A percentile compares a stretch with the other conserved stretches of the same genome.
Conservation (phyloP, 2,329 filamentous ascomycete genomes). For the Simplicillium aogashimaense region DNA sequence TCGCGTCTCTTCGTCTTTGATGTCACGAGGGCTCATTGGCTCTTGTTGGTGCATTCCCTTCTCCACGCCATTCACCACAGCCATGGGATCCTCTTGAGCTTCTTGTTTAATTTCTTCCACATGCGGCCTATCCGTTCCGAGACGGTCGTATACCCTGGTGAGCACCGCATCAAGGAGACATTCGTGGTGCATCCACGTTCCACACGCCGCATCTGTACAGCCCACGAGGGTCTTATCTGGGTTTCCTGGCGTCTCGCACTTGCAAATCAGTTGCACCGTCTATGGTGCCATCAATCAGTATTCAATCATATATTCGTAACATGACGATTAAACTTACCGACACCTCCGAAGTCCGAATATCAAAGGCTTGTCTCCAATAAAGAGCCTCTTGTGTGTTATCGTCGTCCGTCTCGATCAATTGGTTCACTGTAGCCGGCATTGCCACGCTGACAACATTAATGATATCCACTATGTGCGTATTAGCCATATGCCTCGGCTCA, state of each 20-base stretch:
- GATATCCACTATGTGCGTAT: slow-evolving; percentile 47
- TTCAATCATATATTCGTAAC: neutral
- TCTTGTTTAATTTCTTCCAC: slow-evolving; percentile 21
- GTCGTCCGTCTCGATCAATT: slow-evolving; percentile 36
- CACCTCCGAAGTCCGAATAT: slow-evolving; percentile 45
- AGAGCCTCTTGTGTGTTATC: slow-evolving; percentile 15
- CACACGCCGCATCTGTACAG: slow-evolving; percentile 44
- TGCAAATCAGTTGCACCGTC: slow-evolving; percentile 47
- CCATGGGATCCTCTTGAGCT: slow-evolving; percentile 1
- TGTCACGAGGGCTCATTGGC: too few relatives aligned
- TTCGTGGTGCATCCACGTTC: slow-evolving; percentile 53
- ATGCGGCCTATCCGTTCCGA: slow-evolving; percentile 42
- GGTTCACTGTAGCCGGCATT: slow-evolving; percentile 49
- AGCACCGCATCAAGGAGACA: slow-evolving; percentile 50
- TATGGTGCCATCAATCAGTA: slow-evolving; percentile 12
- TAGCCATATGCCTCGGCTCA: slow-evolving; percentile 6
- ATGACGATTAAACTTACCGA: slow-evolving; percentile 34
- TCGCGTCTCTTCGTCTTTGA: too few relatives aligned
- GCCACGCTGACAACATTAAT: slow-evolving; percentile 67
- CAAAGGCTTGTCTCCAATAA: slow-evolving; percentile 56
- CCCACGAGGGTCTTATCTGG: slow-evolving; percentile 51
- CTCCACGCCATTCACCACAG: slow-evolving; percentile 1
- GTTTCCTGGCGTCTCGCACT: slow-evolving; percentile 50
- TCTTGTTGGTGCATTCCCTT: too few relatives aligned
- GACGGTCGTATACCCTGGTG: slow-evolving; percentile 34